Evolutionary conservation across 352 stramenopile species (phyloP), one percentile per base, ranked within the genome.

Genomic region (Globisporangium apiculatum): DNA sequence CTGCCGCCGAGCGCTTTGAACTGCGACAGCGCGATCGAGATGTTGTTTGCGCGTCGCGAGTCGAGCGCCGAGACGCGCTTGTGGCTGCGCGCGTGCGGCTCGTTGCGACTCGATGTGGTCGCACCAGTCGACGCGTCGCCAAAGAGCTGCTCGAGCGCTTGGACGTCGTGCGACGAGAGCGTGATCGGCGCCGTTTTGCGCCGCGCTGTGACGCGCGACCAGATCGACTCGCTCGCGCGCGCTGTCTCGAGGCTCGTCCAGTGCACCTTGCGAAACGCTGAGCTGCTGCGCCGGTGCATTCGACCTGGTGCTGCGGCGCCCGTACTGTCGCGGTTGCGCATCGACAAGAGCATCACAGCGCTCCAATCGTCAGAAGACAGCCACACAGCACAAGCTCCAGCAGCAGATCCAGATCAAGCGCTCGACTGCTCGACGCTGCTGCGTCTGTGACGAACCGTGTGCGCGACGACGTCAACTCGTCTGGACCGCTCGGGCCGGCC

Each of bases 41-140:
- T 91, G 47, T 89, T 91, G 69, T 91, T 91, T 5, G 76, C 82
- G 24, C 83, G 73, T 11, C 80, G 67, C n/a, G 80, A 80, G 66
- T 93, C 83, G 5, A 93, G 61, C 0, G 80, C 80, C 40, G 40
- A 8, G 7, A 14, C 50, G 71, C 71, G n/a, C 7, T 11, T 56
- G 54, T 51, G 6, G 46, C 15, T 55, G 54, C 48, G 15, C 38
- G 6, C 10, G 18, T 24, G 59, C 49, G 0, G 55, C 37, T 42
- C 50, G 42, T 1, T 18, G n/a, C 8, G 14, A 15, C 14, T 8
- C 14, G 6, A 24, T 15, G 12, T 48, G 4, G 45, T 18, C 45
- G 45, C 17, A 31, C 24, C 24, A 31, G 24, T 31, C 7, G 59
- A 58, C 52, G 51, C 51, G 17, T 77, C 71, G 0, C 79, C 75